Conservation (phyloP, 116 monocot species). For the Thalassia testudinum region DNA sequence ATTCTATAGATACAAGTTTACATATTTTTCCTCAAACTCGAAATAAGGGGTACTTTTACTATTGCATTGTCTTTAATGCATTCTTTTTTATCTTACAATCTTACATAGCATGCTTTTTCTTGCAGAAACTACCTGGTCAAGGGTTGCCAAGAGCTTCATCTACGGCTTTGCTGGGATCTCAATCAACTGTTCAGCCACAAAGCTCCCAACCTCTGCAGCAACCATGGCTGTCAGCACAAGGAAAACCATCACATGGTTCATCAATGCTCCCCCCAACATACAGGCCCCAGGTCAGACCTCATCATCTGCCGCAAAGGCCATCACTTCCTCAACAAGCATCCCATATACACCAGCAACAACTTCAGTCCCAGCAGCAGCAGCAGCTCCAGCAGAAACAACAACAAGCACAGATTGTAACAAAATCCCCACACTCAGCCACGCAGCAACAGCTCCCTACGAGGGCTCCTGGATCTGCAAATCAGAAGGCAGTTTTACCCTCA, state of each 20-base stretch:
- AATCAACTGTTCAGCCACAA: constrained; percentile 12
- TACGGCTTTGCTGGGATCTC: no score
- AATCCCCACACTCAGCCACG: constrained; percentile 22
- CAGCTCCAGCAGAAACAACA: constrained; percentile 17
- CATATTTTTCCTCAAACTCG: no score
- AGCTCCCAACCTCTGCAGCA: constrained; percentile 35
- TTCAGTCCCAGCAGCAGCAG: constrained; percentile 5
- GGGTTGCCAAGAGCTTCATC: no score
- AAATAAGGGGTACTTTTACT: no score
- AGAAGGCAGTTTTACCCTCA: constrained; percentile 24
- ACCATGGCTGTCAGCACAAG: constrained; percentile 29
- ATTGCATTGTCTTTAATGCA: no score
- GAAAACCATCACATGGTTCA: constrained; percentile 24
- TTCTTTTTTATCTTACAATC: no score
- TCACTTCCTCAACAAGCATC: constrained; percentile 1
- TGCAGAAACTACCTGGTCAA: no score
- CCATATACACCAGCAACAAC: constrained; percentile 24
- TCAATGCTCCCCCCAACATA: constrained; percentile 27
- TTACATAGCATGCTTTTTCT: no score
- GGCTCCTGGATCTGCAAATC: constrained; percentile 16
- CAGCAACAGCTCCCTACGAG: constrained; percentile 13
- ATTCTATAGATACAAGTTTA: no score
- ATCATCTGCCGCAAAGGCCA: constrained; percentile 33
- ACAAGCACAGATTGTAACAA: constrained; percentile 11
- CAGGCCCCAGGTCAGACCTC: constrained; percentile 36